Base-by-base conservation (phyloP, 176 grass and related monocot genomes). In the Oryza australiensis region DNA sequence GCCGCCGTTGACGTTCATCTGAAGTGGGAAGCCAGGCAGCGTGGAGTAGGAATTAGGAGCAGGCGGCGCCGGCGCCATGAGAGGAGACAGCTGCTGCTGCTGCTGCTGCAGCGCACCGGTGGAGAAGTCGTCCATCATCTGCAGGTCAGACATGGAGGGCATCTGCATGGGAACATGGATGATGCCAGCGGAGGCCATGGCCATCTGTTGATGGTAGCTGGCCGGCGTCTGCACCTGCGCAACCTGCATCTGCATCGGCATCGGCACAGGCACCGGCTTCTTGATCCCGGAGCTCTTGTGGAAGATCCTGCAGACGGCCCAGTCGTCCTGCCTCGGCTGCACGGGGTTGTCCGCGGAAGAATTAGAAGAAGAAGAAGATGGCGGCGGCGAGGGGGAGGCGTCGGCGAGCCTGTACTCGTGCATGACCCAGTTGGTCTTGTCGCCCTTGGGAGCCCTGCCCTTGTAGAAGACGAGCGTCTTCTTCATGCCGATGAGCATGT, bases 351-450 rank as follows among this genome's bases (percentile, higher is more conserved):
- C 33, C n/a, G 38, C 28, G 4, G 46, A 7, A 12, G 1, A n/a
- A n/a, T n/a, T n/a, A n/a, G n/a, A 22, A 18, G 10, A 24, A 26
- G 6, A 9, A 18, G 4, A 18, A 42, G 2, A 8, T 0, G 37
- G 37, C 8, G 37, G 23, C 55, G 2, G 14, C 2, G 37, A 7
- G 5, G 37, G 35, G 0, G 38, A 40, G 1, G 27, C 62, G 15
- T 70, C 80, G 30, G 89, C 77, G 18, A 90, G 88, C 73, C 85
- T 87, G 20, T 82, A 90, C 55, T 93, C 91, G 1, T 93, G 91
- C 85, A 93, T 90, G 24, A 93, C 55, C 91, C 91, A 93, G 5
- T 90, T 82, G 3, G 85, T 93, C 74, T 90, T 93, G 13, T 78
- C 42, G 0, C 91, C 88, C 20, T 5, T 75, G 2, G 87, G 87